These are phyloP conservation scores for Pyronema omphalodes DNA, from an alignment of 495 filamentous ascomycete species.

Conservation along the genomic window DNA sequence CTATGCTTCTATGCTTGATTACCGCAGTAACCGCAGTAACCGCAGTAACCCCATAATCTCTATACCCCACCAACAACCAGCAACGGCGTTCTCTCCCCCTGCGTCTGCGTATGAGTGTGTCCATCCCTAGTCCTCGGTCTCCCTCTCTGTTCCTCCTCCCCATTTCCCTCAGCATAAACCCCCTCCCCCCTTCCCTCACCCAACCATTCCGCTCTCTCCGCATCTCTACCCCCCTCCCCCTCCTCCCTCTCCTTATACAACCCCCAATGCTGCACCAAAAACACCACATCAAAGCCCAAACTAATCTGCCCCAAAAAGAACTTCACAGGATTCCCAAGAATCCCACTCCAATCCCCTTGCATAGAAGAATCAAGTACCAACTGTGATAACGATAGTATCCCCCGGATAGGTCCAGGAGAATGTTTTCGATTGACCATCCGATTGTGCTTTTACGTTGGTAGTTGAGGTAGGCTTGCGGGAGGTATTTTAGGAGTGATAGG, in stretches of 20 bases:
- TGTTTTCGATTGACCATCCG: conserved; percentile 75
- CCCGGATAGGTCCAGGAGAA: conserved; percentile 73
- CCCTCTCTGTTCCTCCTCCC: neutral
- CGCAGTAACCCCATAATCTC: too few relatives aligned
- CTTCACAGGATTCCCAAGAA: conserved; percentile 85
- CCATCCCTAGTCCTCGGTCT: too few relatives aligned
- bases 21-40: too few relatives aligned
- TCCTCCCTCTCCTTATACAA: conserved; percentile 36
- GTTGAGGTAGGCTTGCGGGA: conserved; percentile 70
- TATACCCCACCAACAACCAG: too few relatives aligned
- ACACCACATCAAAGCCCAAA: conserved; percentile 71
- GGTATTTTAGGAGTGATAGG: conserved; percentile 77
- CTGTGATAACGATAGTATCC: conserved; percentile 65
- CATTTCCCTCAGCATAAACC: neutral
- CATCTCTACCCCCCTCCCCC: neutral
- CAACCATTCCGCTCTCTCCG: neutral
- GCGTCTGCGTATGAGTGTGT: too few relatives aligned
- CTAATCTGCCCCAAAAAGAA: conserved; percentile 65
- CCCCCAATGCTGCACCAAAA: conserved; percentile 73
- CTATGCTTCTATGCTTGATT: too few relatives aligned
- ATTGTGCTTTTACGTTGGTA: conserved; percentile 61
- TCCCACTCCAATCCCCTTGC: conserved; percentile 41
- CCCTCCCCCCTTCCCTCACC: too few relatives aligned
- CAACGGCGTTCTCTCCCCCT: too few relatives aligned
- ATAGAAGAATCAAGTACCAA: conserved; percentile 68